Percentiles rank a stretch among this genome's conserved stretches.
Evolutionary conservation across 2,329 filamentous ascomycete species (phyloP).

Genomic region (Conoideocrella luteorostrata): DNA sequence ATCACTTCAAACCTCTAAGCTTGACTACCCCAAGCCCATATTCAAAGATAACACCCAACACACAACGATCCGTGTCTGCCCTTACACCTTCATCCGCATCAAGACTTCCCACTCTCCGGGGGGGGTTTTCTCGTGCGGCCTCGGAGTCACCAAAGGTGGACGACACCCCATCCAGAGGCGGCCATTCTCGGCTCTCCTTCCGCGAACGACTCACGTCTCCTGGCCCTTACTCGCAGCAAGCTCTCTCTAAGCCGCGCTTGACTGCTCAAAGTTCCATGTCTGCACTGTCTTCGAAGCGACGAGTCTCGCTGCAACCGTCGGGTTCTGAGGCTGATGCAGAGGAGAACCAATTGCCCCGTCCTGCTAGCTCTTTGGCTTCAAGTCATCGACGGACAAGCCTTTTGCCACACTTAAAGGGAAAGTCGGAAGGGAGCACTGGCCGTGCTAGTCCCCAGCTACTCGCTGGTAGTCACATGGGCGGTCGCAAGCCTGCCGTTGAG

Average conservation of each 20-base stretch:
- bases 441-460: conserved; percentile 42
- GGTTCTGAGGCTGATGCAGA: conserved; percentile 24
- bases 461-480: conserved; percentile 38
- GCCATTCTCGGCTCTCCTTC: conserved; percentile 42
- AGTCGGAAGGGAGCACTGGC: conserved; percentile 31
- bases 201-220: conserved; percentile 47
- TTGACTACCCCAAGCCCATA: conserved; percentile 55
- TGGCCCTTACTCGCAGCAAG: conserved; percentile 41
- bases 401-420: conserved; percentile 41
- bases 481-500: conserved; percentile 33
- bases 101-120: conserved; percentile 43
- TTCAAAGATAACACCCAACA: conserved; percentile 36
- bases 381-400: conserved; percentile 45
- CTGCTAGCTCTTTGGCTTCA: conserved; percentile 51
- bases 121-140: conserved; percentile 37
- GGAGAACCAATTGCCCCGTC: conserved; percentile 32
- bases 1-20: conserved; percentile 59
- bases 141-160: conserved; percentile 43
- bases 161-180: conserved; percentile 38
- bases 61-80: conserved; percentile 35
- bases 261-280: conserved; percentile 38
- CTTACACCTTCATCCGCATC: conserved; percentile 37
- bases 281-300: conserved; percentile 35
- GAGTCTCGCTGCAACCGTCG: conserved; percentile 48
- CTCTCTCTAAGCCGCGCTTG: conserved; percentile 38